phyloP scores from a whole-genome alignment of 75 land plant species.

The Ceratopteris richardii region DNA sequence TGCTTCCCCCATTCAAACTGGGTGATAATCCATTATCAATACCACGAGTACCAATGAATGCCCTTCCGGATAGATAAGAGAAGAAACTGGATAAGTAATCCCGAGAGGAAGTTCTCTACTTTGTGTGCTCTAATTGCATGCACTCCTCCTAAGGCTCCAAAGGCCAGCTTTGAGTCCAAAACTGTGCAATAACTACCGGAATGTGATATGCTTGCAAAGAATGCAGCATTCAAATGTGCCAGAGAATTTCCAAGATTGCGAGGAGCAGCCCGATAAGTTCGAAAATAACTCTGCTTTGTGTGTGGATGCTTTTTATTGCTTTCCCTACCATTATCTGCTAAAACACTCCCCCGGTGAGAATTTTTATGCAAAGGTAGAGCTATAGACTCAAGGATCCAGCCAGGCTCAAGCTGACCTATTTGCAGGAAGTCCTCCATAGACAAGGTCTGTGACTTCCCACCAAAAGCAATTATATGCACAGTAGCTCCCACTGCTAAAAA shows the following conservation, averaged over 20 bases:
- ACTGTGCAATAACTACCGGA: slow-evolving; percentile 1
- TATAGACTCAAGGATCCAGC: slow-evolving; percentile 47
- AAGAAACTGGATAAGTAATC: slow-evolving; percentile 40
- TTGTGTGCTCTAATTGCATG: slow-evolving; percentile 68
- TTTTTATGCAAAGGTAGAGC: slow-evolving; percentile 51
- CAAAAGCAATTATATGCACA: slow-evolving; percentile 26
- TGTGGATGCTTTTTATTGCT: too few relatives aligned
- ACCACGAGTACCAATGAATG: slow-evolving; percentile 36
- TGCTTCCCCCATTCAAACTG: slow-evolving; percentile 28
- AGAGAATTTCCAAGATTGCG: slow-evolving; percentile 83
- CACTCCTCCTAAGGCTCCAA: slow-evolving; percentile 76
- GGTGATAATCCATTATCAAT: slow-evolving; percentile 32
- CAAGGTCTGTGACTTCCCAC: background rate
- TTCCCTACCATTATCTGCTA: too few relatives aligned
- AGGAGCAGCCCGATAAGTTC: slow-evolving; percentile 73
- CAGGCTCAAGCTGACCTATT: slow-evolving; percentile 32
- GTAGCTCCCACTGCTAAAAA: slow-evolving; percentile 49
- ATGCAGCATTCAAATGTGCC: slow-evolving; percentile 79
- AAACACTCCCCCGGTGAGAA: too few relatives aligned
- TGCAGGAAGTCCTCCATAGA: slow-evolving; percentile 57
- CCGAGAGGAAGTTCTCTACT: slow-evolving; percentile 52
- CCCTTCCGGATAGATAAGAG: slow-evolving; percentile 41
- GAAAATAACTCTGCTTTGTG: too few relatives aligned
- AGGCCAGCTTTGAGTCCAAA: slow-evolving; percentile 40
- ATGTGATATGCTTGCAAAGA: slow-evolving; percentile 30